These are phyloP conservation scores for Tuber brumale DNA, from an alignment of 495 filamentous ascomycete genomes.

Conservation along the genomic window DNA sequence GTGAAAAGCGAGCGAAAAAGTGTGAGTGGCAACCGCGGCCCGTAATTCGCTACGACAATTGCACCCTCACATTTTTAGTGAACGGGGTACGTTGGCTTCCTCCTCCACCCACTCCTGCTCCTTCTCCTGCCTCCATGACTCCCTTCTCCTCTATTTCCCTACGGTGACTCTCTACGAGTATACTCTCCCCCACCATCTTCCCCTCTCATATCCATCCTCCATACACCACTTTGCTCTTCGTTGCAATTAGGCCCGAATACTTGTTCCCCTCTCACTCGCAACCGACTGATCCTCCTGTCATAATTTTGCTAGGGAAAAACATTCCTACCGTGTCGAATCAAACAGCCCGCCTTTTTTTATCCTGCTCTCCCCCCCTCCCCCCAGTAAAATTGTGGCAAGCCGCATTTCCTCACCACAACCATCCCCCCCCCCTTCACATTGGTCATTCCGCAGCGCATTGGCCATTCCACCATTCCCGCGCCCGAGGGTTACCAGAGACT, in stretches of 20 bases:
- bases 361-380: conserved; percentile 16
- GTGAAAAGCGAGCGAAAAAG: neutral
- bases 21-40: neutral
- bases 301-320: neutral
- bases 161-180: too few species aligned
- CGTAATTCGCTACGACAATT: neutral
- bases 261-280: conserved; percentile 39
- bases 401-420: conserved; percentile 27
- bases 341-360: conserved; percentile 30
- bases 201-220: conserved; percentile 1
- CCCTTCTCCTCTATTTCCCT: conserved; percentile 28
- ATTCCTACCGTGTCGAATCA: neutral
- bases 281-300: conserved; percentile 5
- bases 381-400: conserved; percentile 23
- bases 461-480: conserved; percentile 10
- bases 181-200: neutral
- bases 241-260: conserved; percentile 24
- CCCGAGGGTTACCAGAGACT: neutral
- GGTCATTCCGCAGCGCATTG: conserved; percentile 26
- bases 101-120: conserved; percentile 18
- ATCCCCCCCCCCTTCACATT: conserved; percentile 20
- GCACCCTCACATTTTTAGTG: conserved; percentile 11
- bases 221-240: neutral
- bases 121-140: conserved; percentile 18
- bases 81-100: conserved; percentile 17